phyloP scores from a whole-genome alignment of 2,329 filamentous ascomycete species.

The Hysterium pulicare region DNA sequence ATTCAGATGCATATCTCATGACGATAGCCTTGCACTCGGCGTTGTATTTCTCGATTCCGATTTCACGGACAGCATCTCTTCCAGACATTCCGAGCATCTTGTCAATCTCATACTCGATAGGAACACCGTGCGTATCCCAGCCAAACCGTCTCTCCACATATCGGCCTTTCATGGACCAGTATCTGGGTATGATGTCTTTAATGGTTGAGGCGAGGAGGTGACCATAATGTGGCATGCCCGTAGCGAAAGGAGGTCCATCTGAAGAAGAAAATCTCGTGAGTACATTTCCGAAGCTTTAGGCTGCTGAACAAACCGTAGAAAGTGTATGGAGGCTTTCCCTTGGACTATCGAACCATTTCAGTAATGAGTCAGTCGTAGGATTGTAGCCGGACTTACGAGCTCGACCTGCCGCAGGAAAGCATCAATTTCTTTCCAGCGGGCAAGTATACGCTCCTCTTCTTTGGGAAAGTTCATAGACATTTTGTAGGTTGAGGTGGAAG shows the following conservation, averaged over 20 bases:
- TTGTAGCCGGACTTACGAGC: constrained; percentile 45
- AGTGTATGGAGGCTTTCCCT: constrained; percentile 79
- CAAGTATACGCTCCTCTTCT: constrained; percentile 81
- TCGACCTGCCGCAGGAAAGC: constrained; percentile 87
- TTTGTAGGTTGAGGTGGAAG: constrained; percentile 21
- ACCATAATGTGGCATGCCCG: constrained; percentile 63
- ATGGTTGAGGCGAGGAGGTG: constrained; percentile 89
- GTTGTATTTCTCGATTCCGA: constrained; percentile 88
- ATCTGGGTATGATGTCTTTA: constrained; percentile 94
- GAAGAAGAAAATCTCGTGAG: constrained; percentile 28
- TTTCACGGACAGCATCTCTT: constrained; percentile 78
- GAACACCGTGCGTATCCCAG: constrained; percentile 93
- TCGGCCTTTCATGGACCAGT: constrained; percentile 96
- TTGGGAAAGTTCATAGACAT: constrained; percentile 93
- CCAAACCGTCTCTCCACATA: constrained; percentile 91
- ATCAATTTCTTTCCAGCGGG: constrained; percentile 85
- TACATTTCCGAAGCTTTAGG: too few species aligned
- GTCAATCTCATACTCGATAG: constrained; percentile 96
- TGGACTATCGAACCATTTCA: constrained; percentile 47
- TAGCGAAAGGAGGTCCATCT: constrained; percentile 59
- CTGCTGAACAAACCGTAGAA: constrained; percentile 67
- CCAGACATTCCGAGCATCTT: constrained; percentile 90
- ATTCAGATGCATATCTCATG: constrained; percentile 84
- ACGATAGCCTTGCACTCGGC: constrained; percentile 88
- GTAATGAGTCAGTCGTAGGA: constrained; percentile 2